Percentiles rank a stretch among this genome's conserved stretches.
Evolutionary conservation across 75 land plant species (phyloP).

Genomic region (Picea sitchensis): DNA sequence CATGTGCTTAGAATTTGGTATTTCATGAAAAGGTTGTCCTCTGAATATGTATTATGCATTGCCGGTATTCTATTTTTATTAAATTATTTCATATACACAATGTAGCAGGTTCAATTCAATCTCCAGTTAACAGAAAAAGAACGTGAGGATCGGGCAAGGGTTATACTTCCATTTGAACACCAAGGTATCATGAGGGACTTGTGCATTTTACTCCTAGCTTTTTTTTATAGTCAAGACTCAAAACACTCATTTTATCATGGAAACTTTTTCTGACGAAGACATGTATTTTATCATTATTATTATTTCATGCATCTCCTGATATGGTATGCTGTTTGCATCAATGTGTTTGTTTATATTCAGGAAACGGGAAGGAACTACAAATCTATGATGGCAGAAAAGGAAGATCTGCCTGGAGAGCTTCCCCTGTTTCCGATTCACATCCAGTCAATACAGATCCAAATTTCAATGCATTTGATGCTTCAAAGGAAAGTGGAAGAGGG

Average conservation of each 20-base stretch:
- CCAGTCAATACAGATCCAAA: too few species aligned
- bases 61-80: neutral
- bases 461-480: too few species aligned
- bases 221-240: neutral
- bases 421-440: too few species aligned
- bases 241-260: neutral
- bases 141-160: constrained; percentile 57
- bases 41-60: too few species aligned
- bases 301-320: neutral
- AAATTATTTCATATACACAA: neutral
- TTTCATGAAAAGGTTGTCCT: neutral
- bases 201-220: neutral
- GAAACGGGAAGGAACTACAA: constrained; percentile 51
- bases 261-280: neutral
- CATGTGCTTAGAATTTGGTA: neutral
- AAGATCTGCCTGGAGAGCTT: neutral
- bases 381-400: constrained; percentile 82
- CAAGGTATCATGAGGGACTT: constrained; percentile 48
- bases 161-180: constrained; percentile 86
- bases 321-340: neutral
- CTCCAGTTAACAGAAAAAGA: constrained; percentile 72
- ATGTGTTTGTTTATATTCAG: constrained; percentile 25
- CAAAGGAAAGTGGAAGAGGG: constrained; percentile 20
- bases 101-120: constrained; percentile 71
- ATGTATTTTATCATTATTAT: neutral